A percentile compares a stretch with the other conserved stretches of the same genome.
These are phyloP conservation scores for Chlamydomonas incerta DNA, from an alignment of 139 green algal species.

Conservation along the genomic window DNA sequence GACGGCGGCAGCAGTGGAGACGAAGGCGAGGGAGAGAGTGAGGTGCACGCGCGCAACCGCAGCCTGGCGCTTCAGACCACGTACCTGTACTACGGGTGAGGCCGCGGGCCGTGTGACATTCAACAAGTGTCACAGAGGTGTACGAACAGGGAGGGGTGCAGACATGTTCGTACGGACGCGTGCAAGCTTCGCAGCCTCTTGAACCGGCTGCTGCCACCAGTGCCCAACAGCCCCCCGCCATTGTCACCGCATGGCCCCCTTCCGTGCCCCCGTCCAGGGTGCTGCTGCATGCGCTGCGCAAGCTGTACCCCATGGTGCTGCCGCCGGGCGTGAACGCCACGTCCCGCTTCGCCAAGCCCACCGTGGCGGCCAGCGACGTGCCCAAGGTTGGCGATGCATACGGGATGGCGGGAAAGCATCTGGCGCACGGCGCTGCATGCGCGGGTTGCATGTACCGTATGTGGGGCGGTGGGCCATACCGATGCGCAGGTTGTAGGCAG, in stretches of 20 bases:
- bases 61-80: not conserved
- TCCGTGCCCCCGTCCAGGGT: not conserved
- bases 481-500: too few relatives aligned
- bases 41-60: not conserved
- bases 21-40: not conserved
- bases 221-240: too few relatives aligned
- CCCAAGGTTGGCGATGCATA: not conserved
- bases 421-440: too few relatives aligned
- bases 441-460: too few relatives aligned
- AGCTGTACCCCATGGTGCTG: conserved; percentile 6
- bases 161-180: too few relatives aligned
- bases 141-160: too few relatives aligned
- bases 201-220: too few relatives aligned
- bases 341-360: not conserved
- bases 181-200: too few relatives aligned
- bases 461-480: too few relatives aligned
- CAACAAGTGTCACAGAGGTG: too few relatives aligned
- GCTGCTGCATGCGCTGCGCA: not conserved
- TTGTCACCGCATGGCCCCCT: not conserved
- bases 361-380: not conserved
- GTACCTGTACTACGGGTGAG: conserved; percentile 27
- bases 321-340: not conserved
- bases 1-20: not conserved
- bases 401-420: too few relatives aligned
- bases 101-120: too few relatives aligned